Evolutionary conservation across 352 stramenopile genomes (phyloP).

Genomic region (Phytophthora palmivora): DNA sequence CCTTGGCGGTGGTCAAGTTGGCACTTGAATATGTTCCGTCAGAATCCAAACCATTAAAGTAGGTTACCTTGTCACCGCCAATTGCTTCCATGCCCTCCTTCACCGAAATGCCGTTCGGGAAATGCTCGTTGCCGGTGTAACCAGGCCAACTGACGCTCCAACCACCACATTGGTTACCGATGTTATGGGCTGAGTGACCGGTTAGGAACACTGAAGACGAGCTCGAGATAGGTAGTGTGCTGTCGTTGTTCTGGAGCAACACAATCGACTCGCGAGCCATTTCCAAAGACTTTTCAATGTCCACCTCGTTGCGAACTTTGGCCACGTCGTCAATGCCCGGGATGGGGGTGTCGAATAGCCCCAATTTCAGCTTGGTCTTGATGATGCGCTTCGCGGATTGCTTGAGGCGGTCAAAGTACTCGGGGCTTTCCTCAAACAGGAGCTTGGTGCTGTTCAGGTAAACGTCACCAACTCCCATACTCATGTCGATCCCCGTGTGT

Average conservation of each 20-base stretch:
- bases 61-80: conserved; percentile 30
- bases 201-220: conserved; percentile 40
- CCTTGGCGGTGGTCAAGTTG: conserved; percentile 56
- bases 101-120: conserved; percentile 59
- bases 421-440: conserved; percentile 43
- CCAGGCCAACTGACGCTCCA: conserved; percentile 68
- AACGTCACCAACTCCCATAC: conserved; percentile 63
- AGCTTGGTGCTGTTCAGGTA: conserved; percentile 53
- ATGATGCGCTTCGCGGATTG: conserved; percentile 66
- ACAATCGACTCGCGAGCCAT: conserved; percentile 80
- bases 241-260: conserved; percentile 80
- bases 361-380: conserved; percentile 66
- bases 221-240: conserved; percentile 47
- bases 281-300: conserved; percentile 55
- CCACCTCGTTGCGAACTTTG: conserved; percentile 48
- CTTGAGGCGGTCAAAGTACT: conserved; percentile 53
- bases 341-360: conserved; percentile 64
- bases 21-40: conserved; percentile 53
- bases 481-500: conserved; percentile 89
- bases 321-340: conserved; percentile 46
- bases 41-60: conserved; percentile 59
- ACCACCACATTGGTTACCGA: conserved; percentile 40
- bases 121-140: conserved; percentile 52
- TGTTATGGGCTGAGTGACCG: conserved; percentile 33
- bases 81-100: conserved; percentile 54